Conservation (phyloP, 306 rosid genomes). For the Medicago ruthenica region DNA sequence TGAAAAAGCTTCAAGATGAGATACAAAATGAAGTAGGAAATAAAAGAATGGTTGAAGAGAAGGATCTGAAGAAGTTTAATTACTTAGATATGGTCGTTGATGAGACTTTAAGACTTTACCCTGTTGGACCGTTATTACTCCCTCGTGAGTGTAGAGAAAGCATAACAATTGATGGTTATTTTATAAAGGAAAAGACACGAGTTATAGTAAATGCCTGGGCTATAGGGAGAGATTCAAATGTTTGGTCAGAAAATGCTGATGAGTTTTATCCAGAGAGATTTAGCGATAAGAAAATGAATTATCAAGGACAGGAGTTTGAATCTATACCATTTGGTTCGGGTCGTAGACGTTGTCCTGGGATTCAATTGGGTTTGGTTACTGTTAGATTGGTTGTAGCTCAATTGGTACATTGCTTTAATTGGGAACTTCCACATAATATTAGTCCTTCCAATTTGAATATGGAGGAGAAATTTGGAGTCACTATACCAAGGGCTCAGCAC, state of each 20-base stretch:
- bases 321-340: not conserved
- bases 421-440: not conserved
- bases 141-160: not conserved
- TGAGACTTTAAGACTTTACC: not conserved
- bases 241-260: not conserved
- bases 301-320: not conserved
- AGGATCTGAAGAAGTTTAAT: not conserved
- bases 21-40: not conserved
- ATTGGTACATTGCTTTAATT: constrained; percentile 7
- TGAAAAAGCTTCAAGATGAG: not conserved
- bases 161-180: not conserved
- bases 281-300: not conserved
- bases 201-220: not conserved
- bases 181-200: not conserved
- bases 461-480: not conserved
- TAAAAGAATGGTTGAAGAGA: not conserved
- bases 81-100: not conserved
- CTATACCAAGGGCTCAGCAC: not conserved
- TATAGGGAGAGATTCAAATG: not conserved
- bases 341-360: not conserved
- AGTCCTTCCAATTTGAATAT: not conserved
- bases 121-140: not conserved
- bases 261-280: not conserved
- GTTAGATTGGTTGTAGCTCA: not conserved
- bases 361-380: not conserved